Conservation (phyloP, 805 yeast species). For the Nakazawaea populi region DNA sequence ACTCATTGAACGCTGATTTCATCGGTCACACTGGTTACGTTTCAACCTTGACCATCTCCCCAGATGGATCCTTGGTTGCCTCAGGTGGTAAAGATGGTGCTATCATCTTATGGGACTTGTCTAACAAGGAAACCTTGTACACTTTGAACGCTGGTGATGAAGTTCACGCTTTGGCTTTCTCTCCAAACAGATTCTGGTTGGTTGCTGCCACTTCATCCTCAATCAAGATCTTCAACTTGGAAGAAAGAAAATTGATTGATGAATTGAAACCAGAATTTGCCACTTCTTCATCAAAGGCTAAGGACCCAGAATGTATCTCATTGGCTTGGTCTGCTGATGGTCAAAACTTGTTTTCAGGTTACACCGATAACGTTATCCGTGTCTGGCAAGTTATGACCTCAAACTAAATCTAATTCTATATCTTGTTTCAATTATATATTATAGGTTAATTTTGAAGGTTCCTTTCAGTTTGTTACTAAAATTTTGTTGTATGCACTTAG, state of each 20-base stretch:
- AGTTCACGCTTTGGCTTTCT: conserved; percentile 97
- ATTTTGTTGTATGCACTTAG: too few relatives aligned
- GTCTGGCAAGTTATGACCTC: conserved; percentile 99
- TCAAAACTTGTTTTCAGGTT: conserved; percentile 99
- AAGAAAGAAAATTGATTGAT: conserved; percentile 89
- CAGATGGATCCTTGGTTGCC: conserved; percentile 99
- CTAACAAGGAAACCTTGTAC: conserved; percentile 81
- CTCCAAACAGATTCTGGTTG: conserved; percentile 99
- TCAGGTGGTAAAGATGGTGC: conserved; percentile 99
- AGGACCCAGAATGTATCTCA: conserved; percentile 97
- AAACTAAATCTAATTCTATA: conserved; percentile 20
- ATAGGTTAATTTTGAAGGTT: conserved; percentile 3
- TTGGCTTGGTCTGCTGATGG: conserved; percentile 99
- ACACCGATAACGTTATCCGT: conserved; percentile 99
- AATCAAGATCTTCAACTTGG: conserved; percentile 97
- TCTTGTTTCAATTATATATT: neutral
- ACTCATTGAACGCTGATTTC: conserved; percentile 89
- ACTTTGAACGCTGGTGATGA: conserved; percentile 93
- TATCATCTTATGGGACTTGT: conserved; percentile 97
- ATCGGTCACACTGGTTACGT: conserved; percentile 99
- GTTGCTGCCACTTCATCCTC: conserved; percentile 99
- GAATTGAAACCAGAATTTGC: conserved; percentile 98
- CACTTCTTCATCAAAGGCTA: conserved; percentile 73
- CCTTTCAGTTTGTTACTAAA: too few relatives aligned
- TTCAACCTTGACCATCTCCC: conserved; percentile 94